Percentiles rank a stretch among this genome's conserved stretches.
phyloP scores from a whole-genome alignment of 2,329 filamentous ascomycete genomes.

The Colletotrichum viniferum region DNA sequence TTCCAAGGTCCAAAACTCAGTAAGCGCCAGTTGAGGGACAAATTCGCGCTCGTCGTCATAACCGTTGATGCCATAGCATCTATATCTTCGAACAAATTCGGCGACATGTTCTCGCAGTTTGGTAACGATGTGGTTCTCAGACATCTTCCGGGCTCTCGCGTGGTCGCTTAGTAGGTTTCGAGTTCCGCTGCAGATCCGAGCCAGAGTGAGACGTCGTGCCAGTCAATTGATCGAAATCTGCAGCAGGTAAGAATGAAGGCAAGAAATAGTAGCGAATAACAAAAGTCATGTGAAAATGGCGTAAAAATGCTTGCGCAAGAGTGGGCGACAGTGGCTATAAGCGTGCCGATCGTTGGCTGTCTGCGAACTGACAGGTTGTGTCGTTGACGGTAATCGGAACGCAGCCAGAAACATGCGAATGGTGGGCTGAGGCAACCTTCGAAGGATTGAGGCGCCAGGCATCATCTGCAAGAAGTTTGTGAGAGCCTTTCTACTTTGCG shows the following conservation, averaged over 20 bases:
- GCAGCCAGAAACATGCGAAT: not conserved
- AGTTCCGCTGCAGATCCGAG: no score
- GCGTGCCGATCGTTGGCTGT: no score
- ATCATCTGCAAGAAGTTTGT: not conserved
- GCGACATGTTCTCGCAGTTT: not conserved
- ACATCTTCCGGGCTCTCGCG: no score
- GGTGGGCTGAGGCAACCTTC: not conserved
- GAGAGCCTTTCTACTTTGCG: no score
- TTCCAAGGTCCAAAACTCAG: not conserved
- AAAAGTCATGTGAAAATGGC: not conserved
- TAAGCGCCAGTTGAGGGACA: not conserved
- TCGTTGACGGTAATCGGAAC: no score
- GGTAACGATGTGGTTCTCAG: not conserved
- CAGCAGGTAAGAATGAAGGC: not conserved
- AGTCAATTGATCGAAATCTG: no score
- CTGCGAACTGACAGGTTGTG: no score
- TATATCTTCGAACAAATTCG: not conserved
- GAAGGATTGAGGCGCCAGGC: not conserved
- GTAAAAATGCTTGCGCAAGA: no score
- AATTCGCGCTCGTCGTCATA: not conserved
- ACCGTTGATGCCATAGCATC: not conserved
- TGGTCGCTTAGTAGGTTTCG: no score
- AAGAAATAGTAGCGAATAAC: not conserved
- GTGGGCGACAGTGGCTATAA: not conserved
- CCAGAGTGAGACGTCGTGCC: no score